A percentile compares a stretch with the other conserved stretches of the same genome.
Evolutionary conservation across 179 eudicot genomes (phyloP).

Genomic region (Sideroxylon spinosum): DNA sequence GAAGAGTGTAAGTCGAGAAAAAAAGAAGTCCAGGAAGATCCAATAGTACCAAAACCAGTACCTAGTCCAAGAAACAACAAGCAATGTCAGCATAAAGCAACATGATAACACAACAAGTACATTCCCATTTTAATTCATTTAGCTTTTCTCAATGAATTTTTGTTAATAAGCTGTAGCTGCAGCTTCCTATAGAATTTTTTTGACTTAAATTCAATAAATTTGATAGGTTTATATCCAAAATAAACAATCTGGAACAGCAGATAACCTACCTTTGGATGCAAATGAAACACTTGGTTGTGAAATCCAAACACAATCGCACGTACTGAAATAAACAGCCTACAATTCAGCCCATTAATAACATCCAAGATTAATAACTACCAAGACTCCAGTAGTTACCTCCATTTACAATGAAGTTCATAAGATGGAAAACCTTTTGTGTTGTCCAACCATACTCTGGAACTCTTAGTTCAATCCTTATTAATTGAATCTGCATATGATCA

Average conservation of each 20-base stretch:
- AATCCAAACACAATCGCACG: conserved; percentile 70
- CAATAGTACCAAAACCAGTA: conserved; percentile 47
- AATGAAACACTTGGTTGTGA: conserved; percentile 49
- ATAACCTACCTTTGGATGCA: conserved; percentile 58
- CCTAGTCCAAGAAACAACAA: conserved; percentile 43
- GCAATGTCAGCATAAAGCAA: conserved; percentile 7
- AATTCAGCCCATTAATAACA: conserved; percentile 12
- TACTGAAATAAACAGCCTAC: conserved; percentile 37
- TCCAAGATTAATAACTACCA: conserved; percentile 1
- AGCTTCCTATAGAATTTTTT: neutral
- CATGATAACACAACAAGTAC: neutral
- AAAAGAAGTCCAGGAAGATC: conserved; percentile 89
- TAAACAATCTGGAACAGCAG: neutral
- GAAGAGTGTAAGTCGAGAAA: conserved; percentile 91
- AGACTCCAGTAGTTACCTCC: conserved; percentile 51
- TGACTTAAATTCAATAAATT: neutral
- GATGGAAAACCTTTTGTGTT: conserved; percentile 86
- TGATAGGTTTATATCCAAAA: neutral
- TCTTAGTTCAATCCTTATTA: conserved; percentile 75
- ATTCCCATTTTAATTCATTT: neutral
- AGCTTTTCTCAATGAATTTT: neutral
- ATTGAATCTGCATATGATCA: conserved; percentile 58
- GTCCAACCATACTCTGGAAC: conserved; percentile 95
- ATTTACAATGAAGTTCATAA: conserved; percentile 89
- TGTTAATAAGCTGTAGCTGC: neutral